phyloP scores from a whole-genome alignment of 306 rosid species.

The Gleditsia sinensis region DNA sequence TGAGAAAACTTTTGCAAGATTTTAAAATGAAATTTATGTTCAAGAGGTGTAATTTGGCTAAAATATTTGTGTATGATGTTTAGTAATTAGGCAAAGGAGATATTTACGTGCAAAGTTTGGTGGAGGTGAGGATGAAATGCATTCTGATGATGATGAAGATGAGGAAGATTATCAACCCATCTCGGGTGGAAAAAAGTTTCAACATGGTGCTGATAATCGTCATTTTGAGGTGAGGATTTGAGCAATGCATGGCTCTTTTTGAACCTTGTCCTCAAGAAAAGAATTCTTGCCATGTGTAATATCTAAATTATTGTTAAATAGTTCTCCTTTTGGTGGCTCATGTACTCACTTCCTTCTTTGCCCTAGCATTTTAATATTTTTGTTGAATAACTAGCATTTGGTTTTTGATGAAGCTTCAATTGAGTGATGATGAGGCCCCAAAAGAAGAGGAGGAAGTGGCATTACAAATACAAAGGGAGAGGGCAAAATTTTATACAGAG shows the following conservation, averaged over 20 bases:
- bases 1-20: conserved; percentile 11
- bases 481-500: conserved; percentile 48
- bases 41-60: conserved; percentile 18
- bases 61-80: conserved; percentile 26
- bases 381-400: conserved; percentile 29
- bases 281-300: background rate
- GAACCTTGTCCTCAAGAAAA: background rate
- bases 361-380: conserved; percentile 24
- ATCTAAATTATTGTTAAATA: background rate
- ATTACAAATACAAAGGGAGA: conserved; percentile 57
- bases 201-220: conserved; percentile 76
- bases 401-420: conserved; percentile 50
- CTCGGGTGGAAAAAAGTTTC: conserved; percentile 49
- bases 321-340: background rate
- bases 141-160: conserved; percentile 62
- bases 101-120: conserved; percentile 64
- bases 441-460: conserved; percentile 78
- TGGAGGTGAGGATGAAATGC: conserved; percentile 64
- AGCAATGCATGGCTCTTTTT: background rate
- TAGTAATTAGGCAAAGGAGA: conserved; percentile 67
- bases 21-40: conserved; percentile 14
- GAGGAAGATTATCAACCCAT: conserved; percentile 46
- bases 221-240: conserved; percentile 67
- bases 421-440: conserved; percentile 81
- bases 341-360: conserved; percentile 9